Conservation (phyloP, 306 rosid genomes). For the Dalbergia oliveri region DNA sequence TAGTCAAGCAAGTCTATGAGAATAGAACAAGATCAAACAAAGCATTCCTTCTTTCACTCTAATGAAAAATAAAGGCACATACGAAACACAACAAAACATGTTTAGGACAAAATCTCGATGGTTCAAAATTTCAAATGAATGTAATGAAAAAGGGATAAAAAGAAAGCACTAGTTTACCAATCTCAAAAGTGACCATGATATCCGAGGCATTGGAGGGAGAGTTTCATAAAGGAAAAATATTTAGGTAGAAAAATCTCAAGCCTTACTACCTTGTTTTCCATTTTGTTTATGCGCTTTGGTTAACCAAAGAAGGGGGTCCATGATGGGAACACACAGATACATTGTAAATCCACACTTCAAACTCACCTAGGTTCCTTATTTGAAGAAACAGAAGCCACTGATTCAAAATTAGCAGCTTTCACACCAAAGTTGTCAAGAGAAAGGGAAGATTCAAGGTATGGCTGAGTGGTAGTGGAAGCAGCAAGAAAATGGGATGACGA, state of each 20-base stretch:
- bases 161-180: not conserved
- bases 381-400: slow-evolving; percentile 50
- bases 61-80: not conserved
- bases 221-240: not conserved
- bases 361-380: slow-evolving; percentile 61
- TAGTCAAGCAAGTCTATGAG: not conserved
- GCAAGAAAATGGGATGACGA: slow-evolving; percentile 58
- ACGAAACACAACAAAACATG: not conserved
- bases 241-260: not conserved
- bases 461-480: slow-evolving; percentile 41
- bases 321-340: not conserved
- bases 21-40: slow-evolving; percentile 9
- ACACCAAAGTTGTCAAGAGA: slow-evolving; percentile 46
- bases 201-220: not conserved
- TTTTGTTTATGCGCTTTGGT: not conserved
- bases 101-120: not conserved
- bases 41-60: not conserved
- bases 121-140: not conserved
- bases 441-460: slow-evolving; percentile 54
- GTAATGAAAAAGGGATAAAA: not conserved
- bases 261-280: not conserved
- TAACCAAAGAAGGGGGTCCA: slow-evolving; percentile 19
- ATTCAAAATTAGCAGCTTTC: slow-evolving; percentile 47
- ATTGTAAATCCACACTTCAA: not conserved
- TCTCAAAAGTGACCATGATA: no score